Evolutionary conservation across 257 asterid genomes (phyloP).

Genomic region (Paraleonurus japonicus): DNA sequence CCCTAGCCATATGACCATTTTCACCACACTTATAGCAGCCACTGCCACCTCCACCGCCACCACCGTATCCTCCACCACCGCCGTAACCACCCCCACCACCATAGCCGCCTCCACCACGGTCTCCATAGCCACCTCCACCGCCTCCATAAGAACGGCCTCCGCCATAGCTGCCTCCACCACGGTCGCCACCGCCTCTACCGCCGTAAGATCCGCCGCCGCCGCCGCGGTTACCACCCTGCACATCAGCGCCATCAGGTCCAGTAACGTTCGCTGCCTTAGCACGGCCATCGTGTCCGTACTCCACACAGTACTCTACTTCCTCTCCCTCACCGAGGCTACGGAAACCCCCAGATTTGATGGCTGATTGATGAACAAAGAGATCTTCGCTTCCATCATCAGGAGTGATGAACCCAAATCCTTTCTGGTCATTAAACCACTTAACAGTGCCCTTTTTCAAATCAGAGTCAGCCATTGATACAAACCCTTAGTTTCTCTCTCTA

Average conservation of each 20-base stretch:
- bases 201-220: constrained; percentile 34
- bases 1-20: constrained; percentile 37
- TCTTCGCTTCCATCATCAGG: constrained; percentile 82
- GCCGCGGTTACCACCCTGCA: constrained; percentile 50
- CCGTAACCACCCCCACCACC: constrained; percentile 25
- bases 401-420: constrained; percentile 82
- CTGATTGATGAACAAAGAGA: constrained; percentile 83
- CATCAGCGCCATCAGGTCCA: constrained; percentile 50
- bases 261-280: constrained; percentile 59
- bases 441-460: constrained; percentile 59
- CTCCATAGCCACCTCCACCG: constrained; percentile 19
- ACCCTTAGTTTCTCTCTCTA: constrained; percentile 38
- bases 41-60: constrained; percentile 32
- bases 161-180: constrained; percentile 25
- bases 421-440: constrained; percentile 83
- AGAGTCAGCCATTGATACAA: constrained; percentile 36
- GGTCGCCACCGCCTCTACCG: constrained; percentile 17
- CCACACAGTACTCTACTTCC: constrained; percentile 59
- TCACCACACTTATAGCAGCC: constrained; percentile 41
- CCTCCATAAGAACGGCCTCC: constrained; percentile 34
- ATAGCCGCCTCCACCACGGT: constrained; percentile 28
- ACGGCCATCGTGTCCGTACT: constrained; percentile 53
- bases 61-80: constrained; percentile 21
- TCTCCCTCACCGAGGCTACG: constrained; percentile 75
- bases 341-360: constrained; percentile 65